A percentile compares a stretch with the other conserved stretches of the same genome.
These are phyloP conservation scores for Neoboletus magnificus DNA, from an alignment of 768 basidiomycete genomes.

Conservation along the genomic window DNA sequence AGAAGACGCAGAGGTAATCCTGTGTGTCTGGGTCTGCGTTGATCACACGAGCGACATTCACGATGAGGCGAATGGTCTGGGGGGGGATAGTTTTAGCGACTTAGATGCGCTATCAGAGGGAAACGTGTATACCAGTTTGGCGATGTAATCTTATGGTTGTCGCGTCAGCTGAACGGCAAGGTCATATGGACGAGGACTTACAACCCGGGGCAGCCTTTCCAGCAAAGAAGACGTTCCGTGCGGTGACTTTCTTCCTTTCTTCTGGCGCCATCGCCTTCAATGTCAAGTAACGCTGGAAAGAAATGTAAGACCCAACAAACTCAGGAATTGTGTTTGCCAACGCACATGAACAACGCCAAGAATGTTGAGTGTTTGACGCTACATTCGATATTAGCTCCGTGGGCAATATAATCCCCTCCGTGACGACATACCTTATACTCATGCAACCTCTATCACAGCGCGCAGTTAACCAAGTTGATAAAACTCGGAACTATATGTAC, in stretches of 20 bases:
- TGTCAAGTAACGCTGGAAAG: constrained; percentile 65
- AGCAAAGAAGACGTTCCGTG: constrained; percentile 94
- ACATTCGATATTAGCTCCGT: constrained; percentile 1
- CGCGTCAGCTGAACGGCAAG: constrained; percentile 1
- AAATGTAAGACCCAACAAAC: neutral
- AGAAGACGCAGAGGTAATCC: constrained; percentile 83
- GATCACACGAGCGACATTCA: constrained; percentile 74
- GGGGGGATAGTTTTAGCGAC: neutral
- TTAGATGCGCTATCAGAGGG: neutral
- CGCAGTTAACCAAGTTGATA: neutral
- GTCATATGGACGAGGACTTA: constrained; percentile 35
- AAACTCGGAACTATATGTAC: neutral
- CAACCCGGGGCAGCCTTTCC: constrained; percentile 96
- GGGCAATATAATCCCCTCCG: neutral
- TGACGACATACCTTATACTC: constrained; percentile 71
- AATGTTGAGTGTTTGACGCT: constrained; percentile 95
- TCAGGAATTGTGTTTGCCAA: neutral
- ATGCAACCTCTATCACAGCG: constrained; percentile 65
- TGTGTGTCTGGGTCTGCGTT: constrained; percentile 81
- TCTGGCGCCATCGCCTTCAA: constrained; percentile 76
- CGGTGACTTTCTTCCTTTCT: constrained; percentile 78
- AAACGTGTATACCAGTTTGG: constrained; percentile 63
- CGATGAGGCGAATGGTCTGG: constrained; percentile 88
- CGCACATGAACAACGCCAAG: constrained; percentile 82
- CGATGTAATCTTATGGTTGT: constrained; percentile 67